Percentiles rank a stretch among this genome's conserved stretches.
Evolutionary conservation across 2,329 filamentous ascomycete genomes (phyloP).

Genomic region (Fusarium temperatum): DNA sequence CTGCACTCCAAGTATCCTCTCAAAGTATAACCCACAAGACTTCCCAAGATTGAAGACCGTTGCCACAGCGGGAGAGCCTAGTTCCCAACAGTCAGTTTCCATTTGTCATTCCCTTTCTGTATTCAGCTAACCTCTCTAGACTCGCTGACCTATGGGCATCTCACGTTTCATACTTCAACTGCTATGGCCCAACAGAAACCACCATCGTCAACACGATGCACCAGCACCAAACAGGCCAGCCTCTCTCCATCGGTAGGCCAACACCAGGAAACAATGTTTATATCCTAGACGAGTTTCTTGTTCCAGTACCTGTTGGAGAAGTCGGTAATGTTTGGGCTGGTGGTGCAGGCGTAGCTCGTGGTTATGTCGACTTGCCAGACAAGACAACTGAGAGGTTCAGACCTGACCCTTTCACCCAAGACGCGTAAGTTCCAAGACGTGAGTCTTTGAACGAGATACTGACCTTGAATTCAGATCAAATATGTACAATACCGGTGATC

Average conservation of each 20-base stretch:
- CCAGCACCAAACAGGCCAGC: slow-evolving; percentile 50
- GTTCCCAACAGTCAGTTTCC: slow-evolving; percentile 50
- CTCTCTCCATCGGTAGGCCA: slow-evolving; percentile 63
- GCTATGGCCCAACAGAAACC: slow-evolving; percentile 68
- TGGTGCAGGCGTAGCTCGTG: slow-evolving; percentile 59
- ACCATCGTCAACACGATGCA: slow-evolving; percentile 66
- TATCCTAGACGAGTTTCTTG: slow-evolving; percentile 57
- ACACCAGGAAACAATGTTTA: slow-evolving; percentile 67
- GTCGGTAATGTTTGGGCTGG: slow-evolving; percentile 67
- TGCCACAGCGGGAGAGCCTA: slow-evolving; percentile 64
- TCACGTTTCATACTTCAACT: slow-evolving; percentile 60
- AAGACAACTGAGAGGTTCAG: slow-evolving; percentile 61
- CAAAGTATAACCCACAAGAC: slow-evolving; percentile 56
- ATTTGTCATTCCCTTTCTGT: rapidly evolving
- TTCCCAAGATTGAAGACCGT: slow-evolving; percentile 61
- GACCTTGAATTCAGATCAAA: slow-evolving; percentile 26
- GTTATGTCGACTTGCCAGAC: slow-evolving; percentile 63
- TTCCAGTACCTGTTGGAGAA: slow-evolving; percentile 57
- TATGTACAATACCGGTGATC: slow-evolving; percentile 70
- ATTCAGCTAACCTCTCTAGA: slow-evolving; percentile 10
- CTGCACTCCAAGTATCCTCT: slow-evolving; percentile 63
- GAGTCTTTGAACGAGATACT: rapidly evolving
- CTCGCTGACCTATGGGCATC: slow-evolving; percentile 65
- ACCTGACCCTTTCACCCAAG: slow-evolving; percentile 58
- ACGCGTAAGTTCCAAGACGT: slow-evolving; percentile 51